Conservation (phyloP, 2,329 filamentous ascomycete genomes). For the Colletotrichum sp. region DNA sequence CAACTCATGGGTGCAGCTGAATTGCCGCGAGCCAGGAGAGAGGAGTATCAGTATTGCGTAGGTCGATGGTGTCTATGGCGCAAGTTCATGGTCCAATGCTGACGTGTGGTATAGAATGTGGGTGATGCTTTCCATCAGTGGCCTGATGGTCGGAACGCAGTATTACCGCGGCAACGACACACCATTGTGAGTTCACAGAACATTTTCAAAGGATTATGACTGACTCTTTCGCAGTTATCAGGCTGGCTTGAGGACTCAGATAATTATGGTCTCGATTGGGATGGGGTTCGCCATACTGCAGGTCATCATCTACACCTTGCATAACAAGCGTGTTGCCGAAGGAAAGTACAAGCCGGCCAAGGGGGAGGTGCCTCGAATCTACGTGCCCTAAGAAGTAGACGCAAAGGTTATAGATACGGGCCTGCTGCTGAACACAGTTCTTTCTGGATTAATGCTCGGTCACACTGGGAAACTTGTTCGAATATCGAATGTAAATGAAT, state of each 20-base stretch:
- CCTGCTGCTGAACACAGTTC: neutral
- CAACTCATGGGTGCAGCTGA: slow-evolving; percentile 58
- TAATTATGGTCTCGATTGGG: slow-evolving; percentile 46
- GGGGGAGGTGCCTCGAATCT: slow-evolving; percentile 17
- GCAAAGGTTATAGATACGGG: neutral
- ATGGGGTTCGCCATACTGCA: slow-evolving; percentile 45
- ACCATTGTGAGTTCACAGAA: slow-evolving; percentile 37
- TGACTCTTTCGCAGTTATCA: slow-evolving; percentile 35
- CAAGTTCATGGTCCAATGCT: neutral
- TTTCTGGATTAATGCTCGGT: neutral
- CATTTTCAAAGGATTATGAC: neutral
- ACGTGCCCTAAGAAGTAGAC: slow-evolving; percentile 4
- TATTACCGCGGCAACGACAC: slow-evolving; percentile 48
- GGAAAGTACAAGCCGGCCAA: slow-evolving; percentile 22
- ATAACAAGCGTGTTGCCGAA: slow-evolving; percentile 35
- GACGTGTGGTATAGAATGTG: slow-evolving; percentile 33
- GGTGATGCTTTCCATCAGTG: slow-evolving; percentile 55
- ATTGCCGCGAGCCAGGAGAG: slow-evolving; percentile 50
- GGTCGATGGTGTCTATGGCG: slow-evolving; percentile 12
- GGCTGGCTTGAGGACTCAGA: slow-evolving; percentile 48
- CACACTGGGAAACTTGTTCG: neutral
- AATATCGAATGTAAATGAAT: too few relatives aligned
- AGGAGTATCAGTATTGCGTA: slow-evolving; percentile 54
- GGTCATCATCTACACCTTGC: slow-evolving; percentile 37
- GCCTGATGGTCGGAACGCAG: slow-evolving; percentile 55